Evolutionary conservation across 2,329 filamentous ascomycete genomes (phyloP), one percentile per base, ranked within the genome.

Genomic region (Phialophora expanda): DNA sequence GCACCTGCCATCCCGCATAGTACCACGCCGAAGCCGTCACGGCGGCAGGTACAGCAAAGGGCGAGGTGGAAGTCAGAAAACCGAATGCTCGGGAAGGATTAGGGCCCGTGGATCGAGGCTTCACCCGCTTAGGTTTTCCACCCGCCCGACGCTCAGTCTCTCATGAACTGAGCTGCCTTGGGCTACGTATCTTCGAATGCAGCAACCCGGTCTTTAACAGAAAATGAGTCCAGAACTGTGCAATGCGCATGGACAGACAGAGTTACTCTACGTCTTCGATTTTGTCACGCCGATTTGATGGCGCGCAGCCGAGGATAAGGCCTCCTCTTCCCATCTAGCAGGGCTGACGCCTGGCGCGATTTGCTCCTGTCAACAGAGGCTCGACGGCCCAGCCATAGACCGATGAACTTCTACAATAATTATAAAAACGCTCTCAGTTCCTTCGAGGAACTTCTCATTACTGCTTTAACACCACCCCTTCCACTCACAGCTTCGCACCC

Each of bases 401-500:
- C 5, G 17, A n/a, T 44, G 17, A 5, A 8, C 38, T 8, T n/a
- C 17, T n/a, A 5, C 6, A 8, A n/a, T 44, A 17, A 26, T 26
- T 4, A 28, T 26, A 4, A 50, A 50, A 20, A 9, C n/a, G 14
- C 56, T 26, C 8, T 11, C 22, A 17, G 4, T 17, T 30, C n/a
- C n/a, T 50, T 28, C 30, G 24, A 34, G 30, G 46, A 17, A 24
- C 38, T 8, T 30, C 22, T 14, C 24, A 20, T 6, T 24, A 22
- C 11, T 50, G 11, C 3, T 14, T 12, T 14, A 50, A n/a, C 8
- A 28, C 26, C 7, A 5, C 11, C 22, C 51, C 1, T 20, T 11
- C 22, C 22, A 17, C 28, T 56, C 66, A 66, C 30, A 65, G 51
- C 56, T 74, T 71, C 17, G 66, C 32, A 48, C 46, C 66, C 32